These are phyloP conservation scores for Ceratocystiopsis brevicomis DNA, from an alignment of 2,329 filamentous ascomycete species.

Conservation along the genomic window DNA sequence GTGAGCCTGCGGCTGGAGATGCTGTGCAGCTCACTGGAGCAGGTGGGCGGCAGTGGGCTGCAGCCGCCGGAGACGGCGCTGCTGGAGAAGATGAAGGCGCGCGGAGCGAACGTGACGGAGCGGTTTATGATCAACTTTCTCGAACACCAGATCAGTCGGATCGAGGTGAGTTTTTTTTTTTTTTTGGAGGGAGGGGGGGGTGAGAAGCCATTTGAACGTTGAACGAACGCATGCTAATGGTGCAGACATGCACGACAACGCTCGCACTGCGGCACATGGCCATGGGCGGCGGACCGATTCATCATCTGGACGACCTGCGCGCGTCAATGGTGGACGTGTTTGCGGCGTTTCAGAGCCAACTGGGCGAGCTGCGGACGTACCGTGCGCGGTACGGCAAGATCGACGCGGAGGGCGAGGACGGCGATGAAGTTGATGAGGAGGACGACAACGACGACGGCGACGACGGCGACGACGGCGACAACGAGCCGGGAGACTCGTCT, in stretches of 20 bases:
- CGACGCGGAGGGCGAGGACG: constrained; percentile 7
- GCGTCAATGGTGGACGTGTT: constrained; percentile 62
- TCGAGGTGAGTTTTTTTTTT: constrained; percentile 32
- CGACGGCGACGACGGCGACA: background rate
- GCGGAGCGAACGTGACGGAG: constrained; percentile 76
- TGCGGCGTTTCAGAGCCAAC: constrained; percentile 36
- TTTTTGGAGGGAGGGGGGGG: too few relatives aligned
- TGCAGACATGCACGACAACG: constrained; percentile 58
- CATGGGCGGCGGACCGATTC: constrained; percentile 42
- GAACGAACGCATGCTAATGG: too few relatives aligned
- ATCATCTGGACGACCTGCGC: constrained; percentile 50
- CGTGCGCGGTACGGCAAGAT: constrained; percentile 24
- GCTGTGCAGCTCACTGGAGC: constrained; percentile 78
- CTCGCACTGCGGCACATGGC: constrained; percentile 64
- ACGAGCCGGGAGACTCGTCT: background rate
- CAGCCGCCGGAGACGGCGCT: constrained; percentile 69
- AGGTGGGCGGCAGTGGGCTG: constrained; percentile 39
- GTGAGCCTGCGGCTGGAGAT: constrained; percentile 80
- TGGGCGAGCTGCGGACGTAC: constrained; percentile 45
- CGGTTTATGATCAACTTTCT: constrained; percentile 73
- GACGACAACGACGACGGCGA: constrained; percentile 19
- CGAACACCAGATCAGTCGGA: constrained; percentile 85
- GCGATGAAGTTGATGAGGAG: constrained; percentile 10
- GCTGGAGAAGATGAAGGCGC: constrained; percentile 45
- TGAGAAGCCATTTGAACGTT: too few relatives aligned